phyloP scores from a whole-genome alignment of 2,329 filamentous ascomycete genomes.

The Trichothecium sympodiale region DNA sequence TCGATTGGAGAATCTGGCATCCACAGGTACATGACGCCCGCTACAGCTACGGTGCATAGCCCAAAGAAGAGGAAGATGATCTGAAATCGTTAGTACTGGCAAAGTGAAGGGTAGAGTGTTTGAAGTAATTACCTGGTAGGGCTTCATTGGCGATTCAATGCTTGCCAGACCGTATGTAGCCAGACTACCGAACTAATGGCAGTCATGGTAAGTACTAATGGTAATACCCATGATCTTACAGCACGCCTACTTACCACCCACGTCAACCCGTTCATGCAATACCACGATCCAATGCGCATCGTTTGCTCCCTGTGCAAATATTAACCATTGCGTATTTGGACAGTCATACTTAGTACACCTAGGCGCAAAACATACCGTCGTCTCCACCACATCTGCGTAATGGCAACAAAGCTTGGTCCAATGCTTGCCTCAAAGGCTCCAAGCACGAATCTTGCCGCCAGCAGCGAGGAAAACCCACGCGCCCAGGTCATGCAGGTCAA shows the following conservation, averaged over 20 bases:
- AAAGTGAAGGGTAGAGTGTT: neutral
- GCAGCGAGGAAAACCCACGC: slow-evolving; percentile 33
- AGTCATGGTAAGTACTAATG: no score
- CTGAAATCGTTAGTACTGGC: slow-evolving; percentile 11
- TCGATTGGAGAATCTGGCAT: slow-evolving; percentile 40
- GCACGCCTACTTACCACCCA: slow-evolving; percentile 29
- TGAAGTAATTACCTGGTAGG: slow-evolving; percentile 34
- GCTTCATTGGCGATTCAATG: slow-evolving; percentile 32
- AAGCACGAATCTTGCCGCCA: slow-evolving; percentile 42
- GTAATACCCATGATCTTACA: no score
- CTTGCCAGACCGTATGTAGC: slow-evolving; percentile 48
- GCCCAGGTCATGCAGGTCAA: slow-evolving; percentile 41
- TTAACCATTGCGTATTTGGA: slow-evolving; percentile 6
- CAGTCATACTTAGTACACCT: neutral
- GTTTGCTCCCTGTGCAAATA: slow-evolving; percentile 36
- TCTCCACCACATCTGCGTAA: slow-evolving; percentile 52
- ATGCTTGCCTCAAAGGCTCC: slow-evolving; percentile 42
- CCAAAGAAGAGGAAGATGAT: slow-evolving; percentile 46
- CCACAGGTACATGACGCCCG: slow-evolving; percentile 30
- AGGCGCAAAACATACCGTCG: slow-evolving; percentile 26
- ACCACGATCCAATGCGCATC: slow-evolving; percentile 44
- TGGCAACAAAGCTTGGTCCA: slow-evolving; percentile 41
- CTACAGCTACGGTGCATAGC: slow-evolving; percentile 34
- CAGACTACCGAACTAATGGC: slow-evolving; percentile 34
- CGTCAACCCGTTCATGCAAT: slow-evolving; percentile 49